Evolutionary conservation across 345 rosid genomes (phyloP), one percentile per base, ranked within the genome.

Genomic region (Pistacia atlantica): DNA sequence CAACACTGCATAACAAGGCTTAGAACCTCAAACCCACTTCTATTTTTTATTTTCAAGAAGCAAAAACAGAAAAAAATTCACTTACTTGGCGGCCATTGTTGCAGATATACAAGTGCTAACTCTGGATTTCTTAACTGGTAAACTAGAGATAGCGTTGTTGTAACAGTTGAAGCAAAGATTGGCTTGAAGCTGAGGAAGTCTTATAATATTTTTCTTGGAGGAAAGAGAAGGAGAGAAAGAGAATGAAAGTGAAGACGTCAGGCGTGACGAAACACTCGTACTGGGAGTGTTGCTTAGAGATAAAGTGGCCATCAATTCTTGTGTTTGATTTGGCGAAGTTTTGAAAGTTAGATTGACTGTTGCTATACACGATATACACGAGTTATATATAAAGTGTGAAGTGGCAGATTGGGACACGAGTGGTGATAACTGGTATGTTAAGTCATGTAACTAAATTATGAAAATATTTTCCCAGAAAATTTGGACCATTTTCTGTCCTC

Each of bases 51-150:
- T 57, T 65, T 59, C 28, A 63, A 58, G 18, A 7, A 35, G 17
- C 17, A 58, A 48, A 55, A n/a, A 17, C 18, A 49, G 7, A 10
- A 12, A 66, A 18, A 25, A 14, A 51, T 7, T 8, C 16, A 33
- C 78, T 18, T 75, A 74, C 87, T 79, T 82, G 28, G 82, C 8
- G 33, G 83, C 74, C 80, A 82, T 82, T 4, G 77, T 61, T 4
- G 78, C 75, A 9, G 76, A 67, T 45, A 74, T 38, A 5, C 77
- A 20, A 25, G 72, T 35, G 6, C 9, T 42, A 60, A 75, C 38
- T 69, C 55, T 66, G 65, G 63, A 12, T 55, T 49, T 67, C n/a
- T 60, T 48, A 17, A 20, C 1, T 31, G 69, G 70, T 2, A 64
- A 16, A 0, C 35, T n/a, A 54, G n/a, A 69, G 14, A 14, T 20